Conservation (phyloP, 495 filamentous ascomycete genomes). For the Delitschia confertaspora region DNA sequence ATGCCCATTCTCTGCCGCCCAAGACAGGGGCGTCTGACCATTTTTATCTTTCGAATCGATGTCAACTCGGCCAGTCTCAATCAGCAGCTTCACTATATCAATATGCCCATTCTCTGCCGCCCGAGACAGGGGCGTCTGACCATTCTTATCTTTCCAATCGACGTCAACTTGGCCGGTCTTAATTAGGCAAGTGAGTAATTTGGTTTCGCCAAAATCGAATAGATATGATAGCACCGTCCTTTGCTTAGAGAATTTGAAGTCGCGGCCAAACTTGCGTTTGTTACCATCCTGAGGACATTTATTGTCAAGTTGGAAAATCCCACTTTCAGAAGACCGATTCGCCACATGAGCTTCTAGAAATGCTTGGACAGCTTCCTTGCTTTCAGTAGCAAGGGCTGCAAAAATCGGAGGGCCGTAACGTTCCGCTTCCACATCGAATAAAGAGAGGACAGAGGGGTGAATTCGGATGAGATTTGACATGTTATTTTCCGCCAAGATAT, state of each 20-base stretch:
- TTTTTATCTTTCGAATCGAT: slow-evolving; percentile 3
- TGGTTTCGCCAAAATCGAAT: not conserved
- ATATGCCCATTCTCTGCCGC: slow-evolving; percentile 30
- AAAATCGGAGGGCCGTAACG: slow-evolving; percentile 9
- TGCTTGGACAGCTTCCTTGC: slow-evolving; percentile 3
- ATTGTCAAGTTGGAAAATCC: not conserved
- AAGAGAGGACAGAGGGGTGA: not conserved
- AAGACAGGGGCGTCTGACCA: slow-evolving; percentile 29
- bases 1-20: slow-evolving; percentile 26
- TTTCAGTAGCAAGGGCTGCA: slow-evolving; percentile 9
- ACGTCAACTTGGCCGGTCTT: slow-evolving; percentile 1
- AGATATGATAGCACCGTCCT: slow-evolving; percentile 3
- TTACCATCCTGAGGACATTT: not conserved
- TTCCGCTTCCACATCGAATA: slow-evolving; percentile 5
- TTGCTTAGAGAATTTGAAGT: slow-evolving; percentile 7
- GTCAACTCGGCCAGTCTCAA: slow-evolving; percentile 14
- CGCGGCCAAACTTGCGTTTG: not conserved
- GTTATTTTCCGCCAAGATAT: slow-evolving; percentile 15
- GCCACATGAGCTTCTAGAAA: not conserved
- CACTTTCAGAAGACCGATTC: not conserved
- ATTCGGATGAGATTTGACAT: slow-evolving; percentile 11
- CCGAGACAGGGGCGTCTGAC: slow-evolving; percentile 27
- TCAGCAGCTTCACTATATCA: slow-evolving; percentile 26
- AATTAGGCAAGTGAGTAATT: too few species aligned
- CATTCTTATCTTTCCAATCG: slow-evolving; percentile 22